phyloP scores from a whole-genome alignment of 495 filamentous ascomycete genomes.

The Hypoxylon intermedium region DNA sequence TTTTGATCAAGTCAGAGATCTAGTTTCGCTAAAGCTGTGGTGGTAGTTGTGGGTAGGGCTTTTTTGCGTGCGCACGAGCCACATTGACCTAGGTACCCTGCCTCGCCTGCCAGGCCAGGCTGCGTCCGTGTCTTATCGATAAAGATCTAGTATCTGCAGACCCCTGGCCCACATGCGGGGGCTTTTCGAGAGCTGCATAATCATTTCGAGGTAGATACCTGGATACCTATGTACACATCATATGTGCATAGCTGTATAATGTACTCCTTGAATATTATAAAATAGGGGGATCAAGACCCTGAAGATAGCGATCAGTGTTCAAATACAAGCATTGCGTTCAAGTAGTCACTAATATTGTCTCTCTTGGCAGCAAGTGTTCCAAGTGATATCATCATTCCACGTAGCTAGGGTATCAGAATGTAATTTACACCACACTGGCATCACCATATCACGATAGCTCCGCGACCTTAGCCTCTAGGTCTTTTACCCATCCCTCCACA shows the following conservation, averaged over 20 bases:
- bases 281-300: too few species aligned
- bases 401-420: constrained; percentile 26
- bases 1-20: constrained; percentile 31
- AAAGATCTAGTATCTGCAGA: too few species aligned
- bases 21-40: constrained; percentile 34
- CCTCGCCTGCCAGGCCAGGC: too few species aligned
- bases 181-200: too few species aligned
- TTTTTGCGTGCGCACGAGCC: constrained; percentile 31
- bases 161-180: too few species aligned
- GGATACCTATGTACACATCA: too few species aligned
- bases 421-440: constrained; percentile 9
- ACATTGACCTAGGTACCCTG: neutral
- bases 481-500: constrained; percentile 88
- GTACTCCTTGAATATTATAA: too few species aligned
- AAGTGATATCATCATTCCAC: constrained; percentile 3
- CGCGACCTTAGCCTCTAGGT: constrained; percentile 77
- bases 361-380: neutral
- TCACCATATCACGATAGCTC: constrained; percentile 51
- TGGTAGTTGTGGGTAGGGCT: constrained; percentile 40
- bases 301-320: too few species aligned
- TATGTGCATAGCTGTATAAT: too few species aligned
- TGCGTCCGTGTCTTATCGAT: constrained; percentile 25
- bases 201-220: too few species aligned
- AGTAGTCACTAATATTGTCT: too few species aligned
- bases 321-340: too few species aligned